phyloP scores from a whole-genome alignment of 176 grass and related monocot genomes.

The Aechmea fasciata region DNA sequence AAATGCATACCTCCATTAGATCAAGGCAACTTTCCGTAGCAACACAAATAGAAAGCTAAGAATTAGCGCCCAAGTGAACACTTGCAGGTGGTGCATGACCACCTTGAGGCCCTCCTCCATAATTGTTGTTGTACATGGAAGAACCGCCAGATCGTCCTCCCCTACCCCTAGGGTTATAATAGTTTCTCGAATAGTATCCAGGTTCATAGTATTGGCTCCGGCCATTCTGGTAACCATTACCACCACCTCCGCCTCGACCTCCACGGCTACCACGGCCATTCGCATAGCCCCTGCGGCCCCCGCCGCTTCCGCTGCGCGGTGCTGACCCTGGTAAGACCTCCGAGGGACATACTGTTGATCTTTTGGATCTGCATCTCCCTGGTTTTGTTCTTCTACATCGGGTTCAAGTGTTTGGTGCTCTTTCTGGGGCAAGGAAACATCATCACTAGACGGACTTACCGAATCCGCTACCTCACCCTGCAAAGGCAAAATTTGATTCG shows the following conservation, averaged over 20 bases:
- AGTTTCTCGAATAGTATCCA: slow-evolving; percentile 46
- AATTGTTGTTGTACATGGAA: slow-evolving; percentile 31
- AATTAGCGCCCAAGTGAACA: slow-evolving; percentile 42
- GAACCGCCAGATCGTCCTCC: slow-evolving; percentile 46
- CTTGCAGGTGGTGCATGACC: slow-evolving; percentile 18
- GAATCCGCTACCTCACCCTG: slow-evolving; percentile 30
- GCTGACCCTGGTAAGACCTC: slow-evolving; percentile 30
- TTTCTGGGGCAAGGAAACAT: slow-evolving; percentile 20
- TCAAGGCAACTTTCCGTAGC: neutral
- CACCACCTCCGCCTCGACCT: slow-evolving; percentile 22
- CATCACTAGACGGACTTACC: slow-evolving; percentile 15
- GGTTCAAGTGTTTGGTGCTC: slow-evolving; percentile 42
- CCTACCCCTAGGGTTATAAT: slow-evolving; percentile 40
- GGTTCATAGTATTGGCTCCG: slow-evolving; percentile 38
- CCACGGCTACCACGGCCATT: slow-evolving; percentile 43
- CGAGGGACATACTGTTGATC: slow-evolving; percentile 38
- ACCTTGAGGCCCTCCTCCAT: slow-evolving; percentile 26
- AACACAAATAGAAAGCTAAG: slow-evolving; percentile 33
- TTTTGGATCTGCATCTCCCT: slow-evolving; percentile 26
- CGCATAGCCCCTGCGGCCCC: slow-evolving; percentile 36
- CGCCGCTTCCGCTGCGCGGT: neutral
- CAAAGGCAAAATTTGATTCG: slow-evolving; percentile 11
- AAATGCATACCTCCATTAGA: no score
- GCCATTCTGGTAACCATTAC: slow-evolving; percentile 31
- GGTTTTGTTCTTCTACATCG: slow-evolving; percentile 35